Evolutionary conservation across 1,284 basidiomycete species (phyloP), one percentile per base, ranked within the genome.

Genomic region (Tilletia walkeri): DNA sequence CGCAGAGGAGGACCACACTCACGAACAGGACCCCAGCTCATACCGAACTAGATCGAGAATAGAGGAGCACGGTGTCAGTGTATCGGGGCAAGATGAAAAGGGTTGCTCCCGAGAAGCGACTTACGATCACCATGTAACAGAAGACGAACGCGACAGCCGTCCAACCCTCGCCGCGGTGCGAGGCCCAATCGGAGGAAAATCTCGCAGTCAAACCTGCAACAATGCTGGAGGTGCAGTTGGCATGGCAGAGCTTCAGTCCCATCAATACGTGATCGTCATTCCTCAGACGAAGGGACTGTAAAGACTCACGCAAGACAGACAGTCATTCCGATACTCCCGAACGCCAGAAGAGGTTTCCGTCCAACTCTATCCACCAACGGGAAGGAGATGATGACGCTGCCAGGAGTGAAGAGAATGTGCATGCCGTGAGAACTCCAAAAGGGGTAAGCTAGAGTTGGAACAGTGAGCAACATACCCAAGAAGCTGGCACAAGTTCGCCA

Each of bases 371-470:
- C 74, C 38, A 75, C 69, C 18, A 75, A 49, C 34, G 73, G 66
- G 70, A 78, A 69, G 30, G 75, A 72, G 1, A 75, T 49, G 6
- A 70, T 36, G 34, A 76, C 74, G n/a, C n/a, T n/a, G n/a, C n/a
- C n/a, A n/a, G n/a, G n/a, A n/a, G n/a, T n/a, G n/a, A n/a, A n/a
- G n/a, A n/a, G n/a, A n/a, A n/a, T n/a, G n/a, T n/a, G n/a, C n/a
- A n/a, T n/a, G n/a, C n/a, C n/a, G n/a, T n/a, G n/a, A n/a, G n/a
- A n/a, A n/a, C n/a, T n/a, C n/a, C n/a, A n/a, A n/a, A n/a, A n/a
- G n/a, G n/a, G n/a, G n/a, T n/a, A n/a, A n/a, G n/a, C n/a, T n/a
- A n/a, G n/a, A n/a, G n/a, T n/a, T n/a, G n/a, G n/a, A n/a, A n/a
- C n/a, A n/a, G n/a, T n/a, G n/a, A n/a, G n/a, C n/a, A n/a, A n/a